These are phyloP conservation scores for Chlamydomonas schloesseri DNA, from an alignment of 139 green algal species.

Conservation along the genomic window DNA sequence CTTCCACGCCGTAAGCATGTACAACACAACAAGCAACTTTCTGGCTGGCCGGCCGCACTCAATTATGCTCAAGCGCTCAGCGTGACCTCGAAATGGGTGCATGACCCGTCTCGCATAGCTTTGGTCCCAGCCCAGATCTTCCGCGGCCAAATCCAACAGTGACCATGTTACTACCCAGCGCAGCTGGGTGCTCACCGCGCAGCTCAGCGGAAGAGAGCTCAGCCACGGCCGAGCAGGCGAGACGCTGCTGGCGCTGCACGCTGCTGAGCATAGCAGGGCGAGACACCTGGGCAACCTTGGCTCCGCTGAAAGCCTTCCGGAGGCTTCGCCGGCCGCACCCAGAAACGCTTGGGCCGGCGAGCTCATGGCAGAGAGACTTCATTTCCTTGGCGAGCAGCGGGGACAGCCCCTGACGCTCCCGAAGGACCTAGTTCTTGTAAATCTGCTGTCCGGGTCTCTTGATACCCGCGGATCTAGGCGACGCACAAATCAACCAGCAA, in stretches of 20 bases:
- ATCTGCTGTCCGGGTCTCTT: background rate
- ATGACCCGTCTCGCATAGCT: background rate
- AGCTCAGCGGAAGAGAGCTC: conserved; percentile 51
- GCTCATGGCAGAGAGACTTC: conserved; percentile 13
- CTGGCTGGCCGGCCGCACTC: too few relatives aligned
- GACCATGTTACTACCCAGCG: background rate
- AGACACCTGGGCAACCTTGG: background rate
- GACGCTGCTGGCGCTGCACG: conserved; percentile 3
- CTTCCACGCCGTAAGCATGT: background rate
- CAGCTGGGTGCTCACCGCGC: conserved; percentile 12
- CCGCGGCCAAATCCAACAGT: background rate
- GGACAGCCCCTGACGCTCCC: background rate
- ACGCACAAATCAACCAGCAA: too few relatives aligned
- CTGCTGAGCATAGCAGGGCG: background rate
- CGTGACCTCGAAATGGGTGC: too few relatives aligned
- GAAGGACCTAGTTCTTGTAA: background rate
- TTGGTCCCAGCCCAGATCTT: background rate
- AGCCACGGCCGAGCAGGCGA: conserved; percentile 33
- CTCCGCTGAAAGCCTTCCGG: conserved; percentile 15
- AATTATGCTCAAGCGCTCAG: too few relatives aligned
- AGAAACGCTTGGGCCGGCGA: background rate
- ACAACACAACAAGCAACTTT: background rate
- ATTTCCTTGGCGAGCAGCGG: background rate
- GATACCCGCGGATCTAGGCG: too few relatives aligned
- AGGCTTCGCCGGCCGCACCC: background rate